Conservation (phyloP, 257 asterid genomes). For the Fraxinus americana region DNA sequence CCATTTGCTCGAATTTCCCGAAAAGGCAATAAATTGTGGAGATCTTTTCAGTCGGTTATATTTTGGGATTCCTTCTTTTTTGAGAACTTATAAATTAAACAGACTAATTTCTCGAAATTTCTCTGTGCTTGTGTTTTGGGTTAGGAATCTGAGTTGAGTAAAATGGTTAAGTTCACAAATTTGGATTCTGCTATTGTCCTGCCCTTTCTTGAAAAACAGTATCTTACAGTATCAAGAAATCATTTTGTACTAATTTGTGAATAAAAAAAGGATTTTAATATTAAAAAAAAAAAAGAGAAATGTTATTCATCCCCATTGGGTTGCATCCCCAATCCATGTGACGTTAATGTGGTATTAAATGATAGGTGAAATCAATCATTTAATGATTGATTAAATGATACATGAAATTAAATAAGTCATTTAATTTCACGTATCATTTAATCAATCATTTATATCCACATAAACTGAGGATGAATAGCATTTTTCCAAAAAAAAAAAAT, state of each 20-base stretch:
- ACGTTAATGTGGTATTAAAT: too few relatives aligned
- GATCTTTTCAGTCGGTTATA: slow-evolving; percentile 8
- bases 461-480: too few relatives aligned
- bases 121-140: slow-evolving; percentile 16
- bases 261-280: not conserved
- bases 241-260: not conserved
- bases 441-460: too few relatives aligned
- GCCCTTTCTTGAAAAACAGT: slow-evolving; percentile 19
- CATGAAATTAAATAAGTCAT: too few relatives aligned
- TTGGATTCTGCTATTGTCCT: slow-evolving; percentile 10
- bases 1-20: slow-evolving; percentile 48
- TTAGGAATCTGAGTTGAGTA: slow-evolving; percentile 9
- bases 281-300: too few relatives aligned
- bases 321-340: too few relatives aligned
- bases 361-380: too few relatives aligned
- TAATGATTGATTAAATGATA: too few relatives aligned
- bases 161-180: slow-evolving; percentile 16
- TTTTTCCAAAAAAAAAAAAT: not conserved
- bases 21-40: slow-evolving; percentile 15
- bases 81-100: not conserved
- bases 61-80: not conserved
- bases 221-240: not conserved
- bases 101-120: not conserved
- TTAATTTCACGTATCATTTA: too few relatives aligned
- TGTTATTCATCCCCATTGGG: too few relatives aligned